phyloP scores from a whole-genome alignment of 176 grass and related monocot species.

The Carex scoparia region DNA sequence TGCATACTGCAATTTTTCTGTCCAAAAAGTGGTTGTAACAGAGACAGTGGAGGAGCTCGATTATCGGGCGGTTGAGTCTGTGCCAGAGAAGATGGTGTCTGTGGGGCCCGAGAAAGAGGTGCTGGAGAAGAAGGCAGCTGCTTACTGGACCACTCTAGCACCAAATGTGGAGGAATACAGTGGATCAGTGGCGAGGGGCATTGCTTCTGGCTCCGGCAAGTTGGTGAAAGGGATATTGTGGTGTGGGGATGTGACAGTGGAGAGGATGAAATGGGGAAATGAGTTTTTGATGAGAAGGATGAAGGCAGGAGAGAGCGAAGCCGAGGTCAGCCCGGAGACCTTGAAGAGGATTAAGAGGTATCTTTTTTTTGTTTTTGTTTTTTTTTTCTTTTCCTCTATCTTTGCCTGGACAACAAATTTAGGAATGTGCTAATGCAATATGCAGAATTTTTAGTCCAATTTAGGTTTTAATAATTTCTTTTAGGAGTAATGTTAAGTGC shows the following conservation, averaged over 20 bases:
- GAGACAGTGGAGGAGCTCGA: neutral
- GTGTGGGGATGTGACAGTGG: constrained; percentile 74
- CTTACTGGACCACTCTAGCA: constrained; percentile 82
- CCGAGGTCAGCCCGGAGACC: constrained; percentile 63
- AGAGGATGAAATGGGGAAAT: constrained; percentile 63
- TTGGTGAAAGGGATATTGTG: constrained; percentile 62
- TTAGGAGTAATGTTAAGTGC: neutral
- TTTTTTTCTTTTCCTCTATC: neutral
- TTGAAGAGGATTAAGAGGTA: constrained; percentile 74
- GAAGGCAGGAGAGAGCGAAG: constrained; percentile 31
- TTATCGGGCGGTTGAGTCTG: constrained; percentile 22
- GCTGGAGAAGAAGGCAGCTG: constrained; percentile 49
- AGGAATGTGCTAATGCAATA: neutral
- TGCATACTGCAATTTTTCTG: constrained; percentile 52
- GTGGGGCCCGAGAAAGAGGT: neutral
- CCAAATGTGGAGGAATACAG: constrained; percentile 86
- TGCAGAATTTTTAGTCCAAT: neutral
- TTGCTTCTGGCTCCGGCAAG: constrained; percentile 49
- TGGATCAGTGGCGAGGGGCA: constrained; percentile 43
- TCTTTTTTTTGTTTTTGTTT: neutral
- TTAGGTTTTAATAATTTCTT: neutral
- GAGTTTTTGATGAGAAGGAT: constrained; percentile 64
- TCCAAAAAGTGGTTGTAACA: constrained; percentile 39
- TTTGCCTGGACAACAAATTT: neutral
- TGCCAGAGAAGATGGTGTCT: constrained; percentile 30